Conservation (phyloP, 768 basidiomycete species). For the Lentinula aciculospora region DNA sequence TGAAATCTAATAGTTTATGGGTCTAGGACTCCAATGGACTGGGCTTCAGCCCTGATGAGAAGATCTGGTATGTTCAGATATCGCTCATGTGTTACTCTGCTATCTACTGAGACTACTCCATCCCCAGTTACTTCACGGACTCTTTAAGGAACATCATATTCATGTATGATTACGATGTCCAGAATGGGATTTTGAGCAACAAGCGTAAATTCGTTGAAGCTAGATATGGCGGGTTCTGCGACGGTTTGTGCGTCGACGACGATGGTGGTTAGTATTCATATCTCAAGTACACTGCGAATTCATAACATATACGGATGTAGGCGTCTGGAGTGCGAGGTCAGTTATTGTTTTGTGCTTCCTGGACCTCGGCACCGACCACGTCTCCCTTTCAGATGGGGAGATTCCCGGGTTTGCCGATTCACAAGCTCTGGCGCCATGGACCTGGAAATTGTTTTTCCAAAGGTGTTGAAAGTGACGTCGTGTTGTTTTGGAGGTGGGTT, state of each 20-base stretch:
- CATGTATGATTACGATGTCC: conserved; percentile 54
- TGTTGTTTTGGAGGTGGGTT: conserved; percentile 63
- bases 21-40: conserved; percentile 55
- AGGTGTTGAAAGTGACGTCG: conserved; percentile 58
- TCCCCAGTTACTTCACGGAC: conserved; percentile 64
- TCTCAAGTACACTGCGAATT: conserved; percentile 17
- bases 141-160: conserved; percentile 62
- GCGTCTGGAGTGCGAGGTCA: conserved; percentile 59
- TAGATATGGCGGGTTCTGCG: conserved; percentile 46
- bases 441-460: conserved; percentile 52
- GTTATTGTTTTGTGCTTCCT: conserved; percentile 6
- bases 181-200: conserved; percentile 50
- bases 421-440: conserved; percentile 48
- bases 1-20: neutral
- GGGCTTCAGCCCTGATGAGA: conserved; percentile 59
- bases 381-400: conserved; percentile 48
- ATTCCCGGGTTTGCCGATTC: conserved; percentile 54
- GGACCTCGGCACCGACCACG: conserved; percentile 8
- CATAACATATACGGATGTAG: conserved; percentile 56
- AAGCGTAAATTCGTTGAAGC: conserved; percentile 55
- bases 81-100: neutral
- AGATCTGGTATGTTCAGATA: conserved; percentile 41
- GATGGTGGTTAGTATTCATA: conserved; percentile 30
- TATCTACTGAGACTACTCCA: conserved; percentile 3
- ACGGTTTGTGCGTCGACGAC: conserved; percentile 61